These are phyloP conservation scores for Mucor mucedo DNA, from an alignment of 371 early-diverging fungal genomes.

Conservation along the genomic window DNA sequence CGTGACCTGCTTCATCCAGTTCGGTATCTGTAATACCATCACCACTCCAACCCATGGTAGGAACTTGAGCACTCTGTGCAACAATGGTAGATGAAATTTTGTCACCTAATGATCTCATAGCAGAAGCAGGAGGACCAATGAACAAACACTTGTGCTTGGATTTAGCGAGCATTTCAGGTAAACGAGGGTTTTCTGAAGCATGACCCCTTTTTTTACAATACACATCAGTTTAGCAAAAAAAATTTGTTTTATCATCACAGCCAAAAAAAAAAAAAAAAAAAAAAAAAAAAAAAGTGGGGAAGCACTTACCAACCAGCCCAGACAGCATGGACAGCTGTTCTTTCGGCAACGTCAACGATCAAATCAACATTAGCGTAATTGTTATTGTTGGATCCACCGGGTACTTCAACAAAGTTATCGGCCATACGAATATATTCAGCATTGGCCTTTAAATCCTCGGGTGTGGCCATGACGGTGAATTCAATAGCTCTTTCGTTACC, in stretches of 20 bases:
- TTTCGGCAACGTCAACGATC: slow-evolving; percentile 97
- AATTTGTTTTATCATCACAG: too few relatives aligned
- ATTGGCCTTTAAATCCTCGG: slow-evolving; percentile 95
- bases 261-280: too few relatives aligned
- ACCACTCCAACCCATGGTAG: slow-evolving; percentile 96
- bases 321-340: slow-evolving; percentile 88
- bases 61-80: slow-evolving; percentile 95
- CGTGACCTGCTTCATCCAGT: slow-evolving; percentile 70
- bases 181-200: slow-evolving; percentile 97
- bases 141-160: slow-evolving; percentile 87
- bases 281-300: not conserved
- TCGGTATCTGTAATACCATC: slow-evolving; percentile 78
- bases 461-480: slow-evolving; percentile 98
- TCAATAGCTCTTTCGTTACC: slow-evolving; percentile 95
- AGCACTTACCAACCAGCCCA: slow-evolving; percentile 72
- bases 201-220: slow-evolving; percentile 88
- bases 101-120: slow-evolving; percentile 98
- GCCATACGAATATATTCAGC: slow-evolving; percentile 99
- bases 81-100: slow-evolving; percentile 99
- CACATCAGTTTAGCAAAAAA: not conserved
- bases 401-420: slow-evolving; percentile 96
- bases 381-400: slow-evolving; percentile 95
- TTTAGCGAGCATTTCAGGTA: slow-evolving; percentile 89
- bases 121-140: slow-evolving; percentile 98
- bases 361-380: slow-evolving; percentile 98